These are phyloP conservation scores for Glaciozyma martinii DNA, from an alignment of 768 basidiomycete species.

Conservation along the genomic window DNA sequence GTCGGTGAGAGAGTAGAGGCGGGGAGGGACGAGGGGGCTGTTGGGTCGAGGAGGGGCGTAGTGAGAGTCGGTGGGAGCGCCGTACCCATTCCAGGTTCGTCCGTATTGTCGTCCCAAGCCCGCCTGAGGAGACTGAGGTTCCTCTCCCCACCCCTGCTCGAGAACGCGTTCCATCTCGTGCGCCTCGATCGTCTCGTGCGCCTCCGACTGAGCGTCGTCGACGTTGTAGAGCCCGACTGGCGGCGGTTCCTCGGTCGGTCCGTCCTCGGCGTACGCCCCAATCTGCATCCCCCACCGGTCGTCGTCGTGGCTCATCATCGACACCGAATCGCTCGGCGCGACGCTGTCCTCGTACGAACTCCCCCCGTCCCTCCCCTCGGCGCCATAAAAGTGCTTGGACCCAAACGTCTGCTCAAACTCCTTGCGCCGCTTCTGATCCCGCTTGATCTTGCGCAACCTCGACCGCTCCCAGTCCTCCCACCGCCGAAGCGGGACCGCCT, in stretches of 20 bases:
- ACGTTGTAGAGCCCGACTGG: constrained; percentile 25
- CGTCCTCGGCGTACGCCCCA: constrained; percentile 28
- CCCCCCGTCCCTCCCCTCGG: constrained; percentile 54
- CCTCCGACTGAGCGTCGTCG: constrained; percentile 23
- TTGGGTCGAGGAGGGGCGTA: not conserved
- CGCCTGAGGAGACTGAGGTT: not conserved
- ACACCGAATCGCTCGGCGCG: constrained; percentile 30
- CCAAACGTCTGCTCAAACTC: constrained; percentile 63
- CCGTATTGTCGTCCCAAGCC: not conserved
- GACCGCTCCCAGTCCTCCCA: constrained; percentile 99
- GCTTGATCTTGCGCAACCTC: constrained; percentile 74
- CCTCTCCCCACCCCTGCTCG: constrained; percentile 25
- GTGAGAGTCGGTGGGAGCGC: not conserved
- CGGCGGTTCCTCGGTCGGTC: constrained; percentile 5
- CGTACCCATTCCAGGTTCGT: not conserved
- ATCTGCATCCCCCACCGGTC: constrained; percentile 95
- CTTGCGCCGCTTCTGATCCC: constrained; percentile 69
- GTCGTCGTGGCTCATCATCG: constrained; percentile 50
- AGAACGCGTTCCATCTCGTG: constrained; percentile 29
- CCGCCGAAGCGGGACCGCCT: constrained; percentile 77
- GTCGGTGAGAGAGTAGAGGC: not conserved
- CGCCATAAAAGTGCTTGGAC: constrained; percentile 33
- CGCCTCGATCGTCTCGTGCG: constrained; percentile 17
- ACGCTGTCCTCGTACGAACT: constrained; percentile 42
- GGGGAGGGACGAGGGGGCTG: not conserved